These are phyloP conservation scores for Sclerospora graminicola DNA, from an alignment of 352 stramenopile species.

Conservation along the genomic window DNA sequence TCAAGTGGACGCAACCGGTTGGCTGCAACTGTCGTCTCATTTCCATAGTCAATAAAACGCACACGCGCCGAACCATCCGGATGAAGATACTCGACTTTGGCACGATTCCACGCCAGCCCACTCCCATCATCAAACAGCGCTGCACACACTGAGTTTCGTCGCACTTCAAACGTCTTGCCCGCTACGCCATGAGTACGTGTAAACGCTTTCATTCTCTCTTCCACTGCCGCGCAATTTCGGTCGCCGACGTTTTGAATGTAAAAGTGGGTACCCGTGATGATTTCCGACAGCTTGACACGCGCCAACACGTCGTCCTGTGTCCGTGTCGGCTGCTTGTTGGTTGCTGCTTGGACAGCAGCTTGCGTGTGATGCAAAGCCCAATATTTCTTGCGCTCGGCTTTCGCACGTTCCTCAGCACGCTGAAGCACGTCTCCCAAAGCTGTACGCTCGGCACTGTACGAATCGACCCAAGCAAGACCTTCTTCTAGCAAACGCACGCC, in stretches of 20 bases:
- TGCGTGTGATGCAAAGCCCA: conserved; percentile 85
- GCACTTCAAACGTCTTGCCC: conserved; percentile 86
- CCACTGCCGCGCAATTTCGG: conserved; percentile 79
- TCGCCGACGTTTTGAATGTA: conserved; percentile 89
- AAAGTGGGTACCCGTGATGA: conserved; percentile 89
- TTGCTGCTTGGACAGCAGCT: conserved; percentile 34
- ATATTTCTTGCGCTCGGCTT: conserved; percentile 90
- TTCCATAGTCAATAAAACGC: conserved; percentile 95
- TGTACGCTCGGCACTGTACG: conserved; percentile 90
- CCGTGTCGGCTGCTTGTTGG: conserved; percentile 33
- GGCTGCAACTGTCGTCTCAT: conserved; percentile 76
- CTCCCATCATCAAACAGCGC: conserved; percentile 94
- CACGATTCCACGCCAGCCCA: conserved; percentile 91
- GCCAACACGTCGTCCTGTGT: conserved; percentile 60
- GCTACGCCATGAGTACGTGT: conserved; percentile 80
- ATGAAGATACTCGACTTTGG: conserved; percentile 79
- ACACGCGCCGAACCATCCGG: conserved; percentile 60
- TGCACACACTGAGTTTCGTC: conserved; percentile 84
- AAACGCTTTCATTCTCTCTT: conserved; percentile 92
- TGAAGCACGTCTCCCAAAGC: conserved; percentile 60
- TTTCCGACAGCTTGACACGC: conserved; percentile 89
- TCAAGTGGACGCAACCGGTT: conserved; percentile 88
- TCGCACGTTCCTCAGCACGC: conserved; percentile 79
- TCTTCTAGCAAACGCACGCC: conserved; percentile 86
- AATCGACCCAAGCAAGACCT: conserved; percentile 89